These are phyloP conservation scores for Lasiosphaeria hispida DNA, from an alignment of 495 filamentous ascomycete genomes.

Conservation along the genomic window DNA sequence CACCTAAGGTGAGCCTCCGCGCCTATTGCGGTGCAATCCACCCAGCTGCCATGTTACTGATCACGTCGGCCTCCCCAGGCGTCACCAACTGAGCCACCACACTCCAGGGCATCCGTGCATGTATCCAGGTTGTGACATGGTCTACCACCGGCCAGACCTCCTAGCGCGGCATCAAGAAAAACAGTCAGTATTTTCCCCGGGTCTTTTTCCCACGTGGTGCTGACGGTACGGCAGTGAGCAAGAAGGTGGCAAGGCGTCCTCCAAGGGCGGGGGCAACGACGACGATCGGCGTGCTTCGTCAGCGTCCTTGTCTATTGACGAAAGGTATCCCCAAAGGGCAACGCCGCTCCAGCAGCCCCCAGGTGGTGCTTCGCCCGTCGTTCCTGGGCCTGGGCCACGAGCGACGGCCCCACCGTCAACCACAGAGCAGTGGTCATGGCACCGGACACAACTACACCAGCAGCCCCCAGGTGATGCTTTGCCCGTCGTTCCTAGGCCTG, in stretches of 20 bases:
- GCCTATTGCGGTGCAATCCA: no score
- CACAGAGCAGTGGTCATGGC: no score
- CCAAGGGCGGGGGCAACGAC: constrained; percentile 21
- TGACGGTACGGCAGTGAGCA: constrained; percentile 33
- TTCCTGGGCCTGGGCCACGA: constrained; percentile 6
- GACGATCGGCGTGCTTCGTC: constrained; percentile 21
- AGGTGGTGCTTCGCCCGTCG: constrained; percentile 8
- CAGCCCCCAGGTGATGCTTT: constrained; percentile 2
- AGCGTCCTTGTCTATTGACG: constrained; percentile 11
- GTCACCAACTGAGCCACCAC: constrained; percentile 84
- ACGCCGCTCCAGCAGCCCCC: background rate
- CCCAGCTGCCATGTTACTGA: background rate
- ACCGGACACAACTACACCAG: no score
- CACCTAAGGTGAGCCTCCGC: constrained; percentile 63
- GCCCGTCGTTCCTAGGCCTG: constrained; percentile 9
- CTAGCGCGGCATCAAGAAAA: constrained; percentile 75
- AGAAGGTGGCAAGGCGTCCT: constrained; percentile 33
- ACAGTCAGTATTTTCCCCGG: constrained; percentile 58
- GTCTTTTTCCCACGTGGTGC: background rate
- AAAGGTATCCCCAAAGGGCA: constrained; percentile 5
- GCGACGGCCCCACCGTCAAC: background rate
- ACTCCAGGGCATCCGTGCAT: constrained; percentile 66
- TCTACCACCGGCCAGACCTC: constrained; percentile 73
- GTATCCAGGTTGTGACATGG: constrained; percentile 57
- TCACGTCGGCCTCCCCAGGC: constrained; percentile 46